phyloP scores from a whole-genome alignment of 2,329 filamentous ascomycete genomes.

The Aureobasidium musti region DNA sequence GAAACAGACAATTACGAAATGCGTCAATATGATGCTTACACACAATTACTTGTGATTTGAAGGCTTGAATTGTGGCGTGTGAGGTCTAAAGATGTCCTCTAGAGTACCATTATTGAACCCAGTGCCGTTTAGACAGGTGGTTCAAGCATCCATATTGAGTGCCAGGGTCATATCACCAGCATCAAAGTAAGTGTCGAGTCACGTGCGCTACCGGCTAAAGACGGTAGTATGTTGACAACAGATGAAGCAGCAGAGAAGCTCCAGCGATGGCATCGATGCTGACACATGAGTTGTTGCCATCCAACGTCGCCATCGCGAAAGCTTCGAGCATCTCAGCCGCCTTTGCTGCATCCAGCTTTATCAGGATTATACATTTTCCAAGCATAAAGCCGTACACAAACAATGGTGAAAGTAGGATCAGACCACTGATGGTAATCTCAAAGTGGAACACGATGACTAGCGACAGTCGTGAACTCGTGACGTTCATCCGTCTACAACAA shows the following conservation, averaged over 20 bases:
- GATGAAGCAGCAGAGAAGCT: too few species aligned
- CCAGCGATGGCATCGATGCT: not conserved
- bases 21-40: too few species aligned
- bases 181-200: fast-evolving
- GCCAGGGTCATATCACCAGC: not conserved
- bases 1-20: too few species aligned
- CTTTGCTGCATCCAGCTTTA: not conserved
- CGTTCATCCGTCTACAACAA: not conserved
- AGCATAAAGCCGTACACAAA: not conserved
- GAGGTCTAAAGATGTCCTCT: not conserved
- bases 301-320: not conserved
- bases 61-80: too few species aligned
- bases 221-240: not conserved
- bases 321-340: not conserved
- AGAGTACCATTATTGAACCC: too few species aligned
- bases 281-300: not conserved
- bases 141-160: not conserved
- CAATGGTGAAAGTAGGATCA: not conserved
- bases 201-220: not conserved
- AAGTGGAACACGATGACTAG: not conserved
- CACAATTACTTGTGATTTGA: too few species aligned
- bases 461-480: not conserved
- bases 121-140: not conserved
- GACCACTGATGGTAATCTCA: not conserved
- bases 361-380: not conserved